These are phyloP conservation scores for Xylariaceae sp. DNA, from an alignment of 2,329 filamentous ascomycete genomes.

Conservation along the genomic window DNA sequence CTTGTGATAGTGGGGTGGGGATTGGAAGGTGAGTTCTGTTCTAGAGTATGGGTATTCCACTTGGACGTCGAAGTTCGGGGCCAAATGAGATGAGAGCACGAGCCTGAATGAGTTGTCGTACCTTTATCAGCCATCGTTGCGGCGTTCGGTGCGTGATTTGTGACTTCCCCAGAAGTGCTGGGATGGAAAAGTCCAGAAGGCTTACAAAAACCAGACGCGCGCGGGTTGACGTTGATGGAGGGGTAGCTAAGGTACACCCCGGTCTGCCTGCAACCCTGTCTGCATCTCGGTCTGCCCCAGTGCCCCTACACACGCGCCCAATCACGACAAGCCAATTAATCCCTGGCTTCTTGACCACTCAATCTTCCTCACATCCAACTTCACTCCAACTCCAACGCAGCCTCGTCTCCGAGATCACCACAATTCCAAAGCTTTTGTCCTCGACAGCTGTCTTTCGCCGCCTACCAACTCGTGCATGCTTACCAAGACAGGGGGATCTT, in stretches of 20 bases:
- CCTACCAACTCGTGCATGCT: neutral
- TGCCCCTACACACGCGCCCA: neutral
- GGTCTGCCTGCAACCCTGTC: too few species aligned
- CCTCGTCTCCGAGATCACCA: neutral
- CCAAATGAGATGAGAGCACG: too few species aligned
- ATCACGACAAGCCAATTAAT: neutral
- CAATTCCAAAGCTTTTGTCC: neutral
- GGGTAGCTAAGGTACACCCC: neutral
- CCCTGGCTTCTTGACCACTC: too few species aligned
- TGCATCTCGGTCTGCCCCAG: neutral
- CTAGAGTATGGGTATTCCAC: neutral
- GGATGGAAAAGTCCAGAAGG: slow-evolving; percentile 20
- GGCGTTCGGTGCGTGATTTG: neutral
- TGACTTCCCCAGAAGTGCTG: neutral
- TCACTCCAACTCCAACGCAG: neutral
- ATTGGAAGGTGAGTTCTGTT: neutral
- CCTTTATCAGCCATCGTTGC: slow-evolving; percentile 24
- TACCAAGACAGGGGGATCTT: too few species aligned
- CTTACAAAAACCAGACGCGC: slow-evolving; percentile 7
- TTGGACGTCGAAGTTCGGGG: neutral
- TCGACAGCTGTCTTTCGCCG: neutral
- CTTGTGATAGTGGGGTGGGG: slow-evolving; percentile 5
- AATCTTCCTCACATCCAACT: too few species aligned
- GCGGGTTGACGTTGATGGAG: neutral
- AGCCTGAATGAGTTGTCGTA: neutral